Conservation (phyloP, 2,329 filamentous ascomycete species). For the Neobulgaria alba region DNA sequence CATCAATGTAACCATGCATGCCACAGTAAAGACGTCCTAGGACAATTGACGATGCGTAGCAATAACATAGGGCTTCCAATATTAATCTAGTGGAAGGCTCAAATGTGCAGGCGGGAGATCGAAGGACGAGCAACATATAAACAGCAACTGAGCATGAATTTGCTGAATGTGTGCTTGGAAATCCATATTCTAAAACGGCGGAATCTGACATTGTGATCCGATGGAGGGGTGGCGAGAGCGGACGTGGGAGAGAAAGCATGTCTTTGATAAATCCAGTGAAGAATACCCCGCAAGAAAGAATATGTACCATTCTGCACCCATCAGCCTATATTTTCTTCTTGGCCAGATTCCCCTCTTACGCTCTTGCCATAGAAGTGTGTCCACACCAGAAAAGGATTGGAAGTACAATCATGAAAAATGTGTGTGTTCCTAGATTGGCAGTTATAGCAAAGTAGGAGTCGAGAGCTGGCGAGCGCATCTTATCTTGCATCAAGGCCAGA, state of each 20-base stretch:
- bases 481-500: slow-evolving; percentile 76
- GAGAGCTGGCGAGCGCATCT: slow-evolving; percentile 70
- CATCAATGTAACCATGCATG: slow-evolving; percentile 96
- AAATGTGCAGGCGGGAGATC: slow-evolving; percentile 54
- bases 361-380: slow-evolving; percentile 74
- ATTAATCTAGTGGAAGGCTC: slow-evolving; percentile 48
- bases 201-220: slow-evolving; percentile 97
- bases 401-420: slow-evolving; percentile 94
- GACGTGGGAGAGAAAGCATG: slow-evolving; percentile 82
- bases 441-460: slow-evolving; percentile 97
- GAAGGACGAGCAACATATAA: slow-evolving; percentile 67
- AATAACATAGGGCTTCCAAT: slow-evolving; percentile 64
- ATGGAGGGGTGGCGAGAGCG: slow-evolving; percentile 82
- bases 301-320: slow-evolving; percentile 53
- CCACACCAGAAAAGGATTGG: slow-evolving; percentile 97
- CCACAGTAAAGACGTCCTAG: slow-evolving; percentile 91
- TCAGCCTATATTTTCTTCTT: slow-evolving; percentile 22
- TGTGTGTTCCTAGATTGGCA: slow-evolving; percentile 93
- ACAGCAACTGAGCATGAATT: slow-evolving; percentile 93
- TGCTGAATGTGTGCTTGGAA: slow-evolving; percentile 92
- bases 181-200: slow-evolving; percentile 90
- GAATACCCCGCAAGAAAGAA: slow-evolving; percentile 71
- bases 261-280: slow-evolving; percentile 93
- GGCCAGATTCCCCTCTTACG: slow-evolving; percentile 47
- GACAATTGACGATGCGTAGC: slow-evolving; percentile 83